These are phyloP conservation scores for Apostasia ramifera DNA, from an alignment of 106 monocot species.

Conservation along the genomic window DNA sequence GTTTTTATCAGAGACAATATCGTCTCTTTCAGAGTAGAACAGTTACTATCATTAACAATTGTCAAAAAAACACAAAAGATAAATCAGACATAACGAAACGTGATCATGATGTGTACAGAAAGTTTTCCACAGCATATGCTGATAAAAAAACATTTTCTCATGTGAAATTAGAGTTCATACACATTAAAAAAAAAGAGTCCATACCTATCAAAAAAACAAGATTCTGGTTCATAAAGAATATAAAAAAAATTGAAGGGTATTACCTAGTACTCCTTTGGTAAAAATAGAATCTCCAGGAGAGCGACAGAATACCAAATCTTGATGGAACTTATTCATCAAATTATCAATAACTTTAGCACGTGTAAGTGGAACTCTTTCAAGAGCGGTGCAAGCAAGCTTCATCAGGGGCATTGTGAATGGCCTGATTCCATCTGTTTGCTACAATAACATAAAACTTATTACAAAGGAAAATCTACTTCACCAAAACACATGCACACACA, in stretches of 20 bases:
- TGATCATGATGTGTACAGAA: too few species aligned
- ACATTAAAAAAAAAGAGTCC: too few species aligned
- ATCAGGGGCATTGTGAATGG: slow-evolving; percentile 98
- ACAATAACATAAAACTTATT: slow-evolving; percentile 15
- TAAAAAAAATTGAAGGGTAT: background rate
- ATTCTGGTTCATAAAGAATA: background rate
- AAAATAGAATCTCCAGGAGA: slow-evolving; percentile 72
- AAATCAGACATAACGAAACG: too few species aligned
- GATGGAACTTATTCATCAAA: slow-evolving; percentile 84
- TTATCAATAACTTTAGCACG: slow-evolving; percentile 68
- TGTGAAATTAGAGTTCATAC: too few species aligned
- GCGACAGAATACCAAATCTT: slow-evolving; percentile 90
- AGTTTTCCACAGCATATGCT: too few species aligned
- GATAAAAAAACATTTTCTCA: too few species aligned
- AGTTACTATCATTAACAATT: too few species aligned
- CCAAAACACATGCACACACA: background rate
- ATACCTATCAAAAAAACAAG: too few species aligned
- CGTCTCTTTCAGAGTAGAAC: too few species aligned
- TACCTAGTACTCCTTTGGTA: slow-evolving; percentile 60
- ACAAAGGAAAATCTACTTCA: background rate
- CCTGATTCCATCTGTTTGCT: slow-evolving; percentile 95
- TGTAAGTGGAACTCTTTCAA: slow-evolving; percentile 90
- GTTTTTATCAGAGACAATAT: too few species aligned
- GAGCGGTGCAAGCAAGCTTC: slow-evolving; percentile 90
- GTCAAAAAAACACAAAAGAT: too few species aligned